Evolutionary conservation across 208 protist genomes (phyloP), one percentile per base, ranked within the genome.

Genomic region (Trypanosoma platydactyli): DNA sequence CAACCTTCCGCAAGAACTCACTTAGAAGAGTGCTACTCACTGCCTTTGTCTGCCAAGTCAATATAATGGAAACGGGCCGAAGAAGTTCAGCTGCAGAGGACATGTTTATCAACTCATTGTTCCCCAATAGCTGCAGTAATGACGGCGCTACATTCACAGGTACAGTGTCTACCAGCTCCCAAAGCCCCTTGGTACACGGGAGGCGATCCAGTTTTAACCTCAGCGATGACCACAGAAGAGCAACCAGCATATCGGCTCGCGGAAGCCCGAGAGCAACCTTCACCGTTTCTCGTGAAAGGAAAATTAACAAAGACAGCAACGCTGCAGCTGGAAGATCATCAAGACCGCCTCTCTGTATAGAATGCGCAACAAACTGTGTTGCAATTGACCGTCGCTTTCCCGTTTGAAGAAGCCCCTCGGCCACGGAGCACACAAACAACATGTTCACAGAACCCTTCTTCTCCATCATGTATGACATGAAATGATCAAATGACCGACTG

Each of bases 191-290:
- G 7, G 50, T 57, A 44, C 29, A 24, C 9, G 60, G 54, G 30
- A 75, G 61, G 16, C 44, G 49, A 5, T 58, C 55, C n/a, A 75
- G 54, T 50, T 75, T 75, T 46, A 75, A 30, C 24, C 44, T 59
- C 22, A 75, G 48, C 20, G 69, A 75, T 40, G 69, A 65, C 69
- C 69, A 75, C 24, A 75, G 27, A 68, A 75, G 69, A 11, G 69
- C 9, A 22, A 52, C 27, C n/a, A 75, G 38, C 69, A 75, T 75
- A 1, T 68, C 41, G 30, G 53, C 38, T 48, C 62, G 60, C 15
- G 51, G 22, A 3, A 75, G 54, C 9, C 69, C 69, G 24, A 75
- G 62, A 24, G 69, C 52, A 24, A 75, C 69, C 12, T 50, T 50
- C 40, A 68, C 69, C 22, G 69, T 61, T 52, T 75, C 69, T 38